Conservation (phyloP, 805 yeast species). For the Pichia deserticola region DNA sequence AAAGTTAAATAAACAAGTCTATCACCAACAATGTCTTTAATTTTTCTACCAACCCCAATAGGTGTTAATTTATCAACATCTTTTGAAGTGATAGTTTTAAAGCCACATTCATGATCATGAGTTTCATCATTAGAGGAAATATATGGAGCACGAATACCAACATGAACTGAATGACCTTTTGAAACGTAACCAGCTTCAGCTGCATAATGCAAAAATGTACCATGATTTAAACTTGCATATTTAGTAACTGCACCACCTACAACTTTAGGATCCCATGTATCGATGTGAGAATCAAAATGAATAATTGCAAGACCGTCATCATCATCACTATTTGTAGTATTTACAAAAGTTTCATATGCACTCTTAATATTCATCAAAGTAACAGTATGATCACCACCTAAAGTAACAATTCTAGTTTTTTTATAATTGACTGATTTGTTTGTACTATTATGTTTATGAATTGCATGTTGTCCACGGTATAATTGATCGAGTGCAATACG, state of each 20-base stretch:
- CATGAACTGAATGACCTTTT: slow-evolving; percentile 44
- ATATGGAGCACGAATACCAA: slow-evolving; percentile 60
- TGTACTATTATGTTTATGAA: slow-evolving; percentile 32
- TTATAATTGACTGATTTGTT: slow-evolving; percentile 15
- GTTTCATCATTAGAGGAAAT: slow-evolving; percentile 27
- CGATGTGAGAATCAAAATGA: slow-evolving; percentile 63
- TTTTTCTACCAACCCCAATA: slow-evolving; percentile 28
- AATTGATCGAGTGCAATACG: slow-evolving; percentile 49
- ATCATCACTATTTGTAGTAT: slow-evolving; percentile 28
- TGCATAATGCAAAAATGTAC: slow-evolving; percentile 65
- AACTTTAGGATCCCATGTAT: slow-evolving; percentile 61
- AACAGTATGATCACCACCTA: slow-evolving; percentile 59
- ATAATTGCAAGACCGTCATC: slow-evolving; percentile 43
- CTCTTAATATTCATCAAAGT: slow-evolving; percentile 44
- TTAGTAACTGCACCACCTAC: slow-evolving; percentile 57
- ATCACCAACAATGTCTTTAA: slow-evolving; percentile 31
- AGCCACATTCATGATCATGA: slow-evolving; percentile 48
- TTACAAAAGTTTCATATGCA: slow-evolving; percentile 39
- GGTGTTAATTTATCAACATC: slow-evolving; percentile 38
- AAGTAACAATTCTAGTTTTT: slow-evolving; percentile 35
- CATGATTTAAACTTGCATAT: slow-evolving; percentile 53
- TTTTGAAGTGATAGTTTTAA: slow-evolving; percentile 36
- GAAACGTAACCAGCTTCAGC: slow-evolving; percentile 56
- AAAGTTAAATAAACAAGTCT: slow-evolving; percentile 39
- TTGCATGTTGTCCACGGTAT: slow-evolving; percentile 44